Evolutionary conservation across 306 rosid genomes (phyloP).

Genomic region (Amphicarpaea edgeworthii): DNA sequence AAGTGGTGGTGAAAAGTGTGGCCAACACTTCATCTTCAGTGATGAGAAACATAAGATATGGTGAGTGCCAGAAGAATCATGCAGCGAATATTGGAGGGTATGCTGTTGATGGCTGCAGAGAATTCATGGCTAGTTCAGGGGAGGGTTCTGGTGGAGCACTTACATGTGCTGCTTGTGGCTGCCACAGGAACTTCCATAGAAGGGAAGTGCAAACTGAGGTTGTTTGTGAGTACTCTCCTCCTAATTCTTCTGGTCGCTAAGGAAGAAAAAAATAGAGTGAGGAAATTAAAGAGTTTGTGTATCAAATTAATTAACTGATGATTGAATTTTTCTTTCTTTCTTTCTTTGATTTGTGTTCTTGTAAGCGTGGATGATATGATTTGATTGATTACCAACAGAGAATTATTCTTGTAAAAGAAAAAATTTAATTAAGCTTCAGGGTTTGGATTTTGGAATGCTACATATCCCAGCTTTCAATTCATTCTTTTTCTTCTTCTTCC

Average conservation of each 20-base stretch:
- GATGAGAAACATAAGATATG: conserved; percentile 67
- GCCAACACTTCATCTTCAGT: conserved; percentile 68
- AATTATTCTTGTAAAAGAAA: conserved; percentile 39
- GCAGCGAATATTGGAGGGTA: conserved; percentile 91
- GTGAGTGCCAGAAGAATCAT: conserved; percentile 93
- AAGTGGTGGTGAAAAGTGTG: conserved; percentile 65
- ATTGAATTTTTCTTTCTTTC: conserved; percentile 29
- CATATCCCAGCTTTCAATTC: neutral
- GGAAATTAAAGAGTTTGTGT: conserved; percentile 26
- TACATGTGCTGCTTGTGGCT: conserved; percentile 88
- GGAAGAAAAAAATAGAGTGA: neutral
- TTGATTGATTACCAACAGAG: conserved; percentile 19
- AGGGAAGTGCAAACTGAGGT: conserved; percentile 89
- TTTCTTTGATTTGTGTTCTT: conserved; percentile 37
- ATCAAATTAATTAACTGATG: conserved; percentile 46
- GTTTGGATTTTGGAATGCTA: conserved; percentile 32
- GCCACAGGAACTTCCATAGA: conserved; percentile 86
- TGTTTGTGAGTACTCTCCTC: conserved; percentile 92
- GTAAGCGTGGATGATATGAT: conserved; percentile 35
- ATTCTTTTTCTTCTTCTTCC: neutral
- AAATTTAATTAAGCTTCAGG: conserved; percentile 30
- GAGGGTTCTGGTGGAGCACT: conserved; percentile 71
- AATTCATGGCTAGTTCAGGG: conserved; percentile 76
- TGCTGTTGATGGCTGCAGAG: conserved; percentile 91
- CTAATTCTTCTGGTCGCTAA: conserved; percentile 53